Percentiles rank a stretch among this genome's conserved stretches.
phyloP scores from a whole-genome alignment of 768 basidiomycete species.

The Cystofilobasidium bisporidii region DNA sequence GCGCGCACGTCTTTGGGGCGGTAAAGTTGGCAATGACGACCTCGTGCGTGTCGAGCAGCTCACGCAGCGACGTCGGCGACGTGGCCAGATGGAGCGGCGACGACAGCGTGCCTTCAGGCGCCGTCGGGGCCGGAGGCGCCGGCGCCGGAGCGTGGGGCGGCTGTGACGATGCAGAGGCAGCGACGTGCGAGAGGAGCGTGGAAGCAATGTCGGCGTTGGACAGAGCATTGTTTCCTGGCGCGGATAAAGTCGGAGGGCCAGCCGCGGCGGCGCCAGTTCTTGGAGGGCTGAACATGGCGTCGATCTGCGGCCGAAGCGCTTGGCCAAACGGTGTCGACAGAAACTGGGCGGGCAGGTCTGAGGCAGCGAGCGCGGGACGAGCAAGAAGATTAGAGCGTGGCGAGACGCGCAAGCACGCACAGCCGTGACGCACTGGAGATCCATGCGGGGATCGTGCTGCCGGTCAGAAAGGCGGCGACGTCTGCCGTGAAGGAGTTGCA shows the following conservation, averaged over 20 bases:
- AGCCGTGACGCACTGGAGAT: constrained; percentile 67
- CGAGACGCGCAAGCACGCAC: too few relatives aligned
- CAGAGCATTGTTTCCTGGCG: constrained; percentile 36
- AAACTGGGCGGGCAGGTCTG: constrained; percentile 53
- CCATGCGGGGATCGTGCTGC: constrained; percentile 65
- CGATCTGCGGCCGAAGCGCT: constrained; percentile 78
- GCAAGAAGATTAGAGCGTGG: background rate
- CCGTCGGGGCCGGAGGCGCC: constrained; percentile 37
- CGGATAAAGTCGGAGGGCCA: constrained; percentile 29
- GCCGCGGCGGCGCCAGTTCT: constrained; percentile 37
- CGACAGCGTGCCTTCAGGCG: constrained; percentile 45
- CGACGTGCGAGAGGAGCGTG: constrained; percentile 51
- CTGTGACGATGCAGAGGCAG: constrained; percentile 35
- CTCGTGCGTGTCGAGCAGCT: constrained; percentile 55
- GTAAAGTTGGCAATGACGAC: constrained; percentile 78
- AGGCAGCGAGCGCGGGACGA: background rate
- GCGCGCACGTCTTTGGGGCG: constrained; percentile 57
- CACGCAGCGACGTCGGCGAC: constrained; percentile 61
- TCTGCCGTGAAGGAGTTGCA: constrained; percentile 93
- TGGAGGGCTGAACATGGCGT: constrained; percentile 65
- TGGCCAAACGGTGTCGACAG: constrained; percentile 81
- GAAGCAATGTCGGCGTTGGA: constrained; percentile 39
- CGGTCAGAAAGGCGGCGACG: constrained; percentile 74
- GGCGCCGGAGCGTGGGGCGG: constrained; percentile 36
- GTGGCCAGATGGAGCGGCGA: constrained; percentile 62